These are phyloP conservation scores for Liriodendron chinense DNA, from an alignment of 164 flowering plant genomes.

Conservation along the genomic window DNA sequence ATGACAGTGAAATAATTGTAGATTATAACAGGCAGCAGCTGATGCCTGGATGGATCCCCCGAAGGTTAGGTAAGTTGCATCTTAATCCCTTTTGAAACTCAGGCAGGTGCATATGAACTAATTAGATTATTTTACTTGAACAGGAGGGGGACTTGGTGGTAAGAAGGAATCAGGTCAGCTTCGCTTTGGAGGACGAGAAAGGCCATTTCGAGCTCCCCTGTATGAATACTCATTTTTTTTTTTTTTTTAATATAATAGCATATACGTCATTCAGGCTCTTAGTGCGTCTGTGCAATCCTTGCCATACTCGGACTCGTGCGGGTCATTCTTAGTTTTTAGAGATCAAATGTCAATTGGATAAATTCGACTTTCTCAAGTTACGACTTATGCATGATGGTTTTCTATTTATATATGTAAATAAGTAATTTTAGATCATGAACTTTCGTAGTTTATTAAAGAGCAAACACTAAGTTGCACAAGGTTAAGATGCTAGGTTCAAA, in stretches of 20 bases:
- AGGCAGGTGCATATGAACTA: not conserved
- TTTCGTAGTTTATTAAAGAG: no score
- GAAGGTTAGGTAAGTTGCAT: constrained; percentile 78
- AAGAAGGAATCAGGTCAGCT: constrained; percentile 96
- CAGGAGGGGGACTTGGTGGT: constrained; percentile 98
- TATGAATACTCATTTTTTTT: constrained; percentile 26
- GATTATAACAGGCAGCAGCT: constrained; percentile 87
- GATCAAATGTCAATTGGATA: not conserved
- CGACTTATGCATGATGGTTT: no score
- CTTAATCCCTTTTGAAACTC: not conserved
- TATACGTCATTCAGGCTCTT: not conserved
- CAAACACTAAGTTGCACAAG: no score
- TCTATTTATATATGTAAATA: no score
- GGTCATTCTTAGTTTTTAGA: not conserved
- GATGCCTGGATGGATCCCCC: constrained; percentile 98
- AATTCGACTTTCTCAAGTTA: not conserved
- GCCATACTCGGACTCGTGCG: not conserved
- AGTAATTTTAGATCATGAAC: no score
- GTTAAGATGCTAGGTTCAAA: not conserved
- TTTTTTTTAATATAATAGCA: not conserved
- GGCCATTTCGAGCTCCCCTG: constrained; percentile 98
- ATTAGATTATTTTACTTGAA: constrained; percentile 1
- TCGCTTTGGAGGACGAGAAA: constrained; percentile 96
- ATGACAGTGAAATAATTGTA: constrained; percentile 79
- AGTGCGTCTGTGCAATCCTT: not conserved